These are phyloP conservation scores for Biscutella laevigata DNA, from an alignment of 441 rosid species.

Conservation along the genomic window DNA sequence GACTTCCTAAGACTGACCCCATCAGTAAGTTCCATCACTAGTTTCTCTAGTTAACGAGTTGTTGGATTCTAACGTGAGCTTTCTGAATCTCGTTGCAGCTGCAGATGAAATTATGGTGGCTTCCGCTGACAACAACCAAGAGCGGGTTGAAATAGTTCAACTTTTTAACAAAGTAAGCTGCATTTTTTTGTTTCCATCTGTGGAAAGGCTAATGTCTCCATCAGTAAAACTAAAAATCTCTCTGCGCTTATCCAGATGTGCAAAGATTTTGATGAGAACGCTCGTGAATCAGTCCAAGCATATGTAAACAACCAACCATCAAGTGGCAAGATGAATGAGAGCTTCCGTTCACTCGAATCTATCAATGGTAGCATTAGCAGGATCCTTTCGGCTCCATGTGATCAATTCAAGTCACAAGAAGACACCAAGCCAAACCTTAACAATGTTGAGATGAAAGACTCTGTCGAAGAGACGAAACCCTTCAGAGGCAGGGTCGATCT, in stretches of 20 bases:
- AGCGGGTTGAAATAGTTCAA: conserved; percentile 43
- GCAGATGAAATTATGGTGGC: conserved; percentile 49
- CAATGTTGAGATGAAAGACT: conserved; percentile 24
- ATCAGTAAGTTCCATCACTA: conserved; percentile 40
- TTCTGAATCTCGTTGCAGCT: conserved; percentile 35
- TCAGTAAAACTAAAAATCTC: conserved; percentile 3
- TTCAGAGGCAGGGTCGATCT: conserved; percentile 21
- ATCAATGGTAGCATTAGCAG: conserved; percentile 30
- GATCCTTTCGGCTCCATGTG: conserved; percentile 34
- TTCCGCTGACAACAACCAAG: conserved; percentile 54
- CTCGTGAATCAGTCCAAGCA: conserved; percentile 37
- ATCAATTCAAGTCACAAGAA: conserved; percentile 17
- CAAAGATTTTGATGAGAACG: conserved; percentile 44
- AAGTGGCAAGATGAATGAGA: conserved; percentile 39
- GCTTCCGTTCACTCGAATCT: conserved; percentile 41
- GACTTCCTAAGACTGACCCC: conserved; percentile 47
- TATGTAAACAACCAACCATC: conserved; percentile 34
- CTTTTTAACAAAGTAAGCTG: conserved; percentile 56
- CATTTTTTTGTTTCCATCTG: not conserved
- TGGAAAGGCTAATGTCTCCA: conserved; percentile 2
- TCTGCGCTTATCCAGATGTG: conserved; percentile 45
- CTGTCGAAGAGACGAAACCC: conserved; percentile 20
- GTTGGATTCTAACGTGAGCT: conserved; percentile 13
- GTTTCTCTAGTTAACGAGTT: not conserved
- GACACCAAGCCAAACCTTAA: conserved; percentile 18